A percentile compares a stretch with the other conserved stretches of the same genome.
These are phyloP conservation scores for Plasmopara halstedii DNA, from an alignment of 352 stramenopile genomes.

Conservation along the genomic window DNA sequence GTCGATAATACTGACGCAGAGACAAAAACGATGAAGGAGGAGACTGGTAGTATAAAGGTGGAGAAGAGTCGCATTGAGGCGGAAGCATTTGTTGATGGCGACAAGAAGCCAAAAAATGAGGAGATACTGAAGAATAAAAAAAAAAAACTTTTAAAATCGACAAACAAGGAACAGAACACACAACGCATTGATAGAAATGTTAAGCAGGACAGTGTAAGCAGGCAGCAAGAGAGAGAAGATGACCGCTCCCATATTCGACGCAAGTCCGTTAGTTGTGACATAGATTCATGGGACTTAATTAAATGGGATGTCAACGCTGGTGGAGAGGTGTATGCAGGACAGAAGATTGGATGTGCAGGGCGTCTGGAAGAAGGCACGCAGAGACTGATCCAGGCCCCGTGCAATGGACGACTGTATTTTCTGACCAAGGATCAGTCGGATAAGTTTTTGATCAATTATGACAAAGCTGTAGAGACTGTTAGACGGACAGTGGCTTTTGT, in stretches of 20 bases:
- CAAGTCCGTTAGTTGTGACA: constrained; percentile 35
- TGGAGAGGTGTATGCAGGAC: constrained; percentile 44
- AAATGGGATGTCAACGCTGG: constrained; percentile 41
- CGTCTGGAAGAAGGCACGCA: constrained; percentile 54
- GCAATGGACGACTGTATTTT: constrained; percentile 82
- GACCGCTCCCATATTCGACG: constrained; percentile 48
- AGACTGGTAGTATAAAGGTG: constrained; percentile 15
- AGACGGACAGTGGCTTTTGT: constrained; percentile 43
- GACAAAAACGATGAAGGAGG: constrained; percentile 13
- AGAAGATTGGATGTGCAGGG: constrained; percentile 45
- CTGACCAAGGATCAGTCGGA: constrained; percentile 18
- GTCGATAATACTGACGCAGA: constrained; percentile 14
- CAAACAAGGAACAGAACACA: constrained; percentile 4
- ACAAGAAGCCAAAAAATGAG: constrained; percentile 22
- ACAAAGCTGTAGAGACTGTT: constrained; percentile 1
- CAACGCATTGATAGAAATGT: constrained; percentile 5
- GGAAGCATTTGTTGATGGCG: constrained; percentile 9
- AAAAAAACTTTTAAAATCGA: neutral
- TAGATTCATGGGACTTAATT: constrained; percentile 26
- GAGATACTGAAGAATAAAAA: constrained; percentile 3
- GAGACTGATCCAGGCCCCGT: constrained; percentile 63
- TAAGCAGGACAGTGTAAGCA: constrained; percentile 16
- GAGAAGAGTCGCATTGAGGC: too few species aligned
- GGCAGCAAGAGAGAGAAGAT: constrained; percentile 8
- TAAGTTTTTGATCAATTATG: constrained; percentile 9